Percentiles rank a stretch among this genome's conserved stretches.
These are phyloP conservation scores for Dalechampia spathulata DNA, from an alignment of 441 rosid genomes.

Conservation along the genomic window DNA sequence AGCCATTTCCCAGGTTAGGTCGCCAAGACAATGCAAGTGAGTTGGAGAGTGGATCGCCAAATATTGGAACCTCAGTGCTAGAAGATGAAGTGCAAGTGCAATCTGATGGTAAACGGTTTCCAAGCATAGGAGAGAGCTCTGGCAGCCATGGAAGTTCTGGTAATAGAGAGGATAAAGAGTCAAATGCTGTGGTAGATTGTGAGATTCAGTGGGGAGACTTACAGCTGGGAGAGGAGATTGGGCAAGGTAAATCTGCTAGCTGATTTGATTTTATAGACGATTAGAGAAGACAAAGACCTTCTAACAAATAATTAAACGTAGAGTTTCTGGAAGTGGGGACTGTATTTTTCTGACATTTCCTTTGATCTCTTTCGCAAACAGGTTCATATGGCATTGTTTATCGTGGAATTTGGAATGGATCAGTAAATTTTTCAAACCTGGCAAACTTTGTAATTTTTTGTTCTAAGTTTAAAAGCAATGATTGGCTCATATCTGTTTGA, in stretches of 20 bases:
- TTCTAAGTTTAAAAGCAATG: constrained; percentile 1
- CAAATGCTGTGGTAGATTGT: constrained; percentile 29
- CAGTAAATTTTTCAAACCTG: constrained; percentile 32
- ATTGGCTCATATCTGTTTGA: constrained; percentile 6
- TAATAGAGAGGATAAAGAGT: constrained; percentile 36
- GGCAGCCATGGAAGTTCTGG: constrained; percentile 39
- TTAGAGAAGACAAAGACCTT: background rate
- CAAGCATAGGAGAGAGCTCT: constrained; percentile 30
- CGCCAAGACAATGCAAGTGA: constrained; percentile 24
- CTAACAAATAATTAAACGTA: background rate
- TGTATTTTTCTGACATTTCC: background rate
- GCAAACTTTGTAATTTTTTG: constrained; percentile 4
- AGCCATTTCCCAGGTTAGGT: constrained; percentile 19
- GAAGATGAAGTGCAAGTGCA: constrained; percentile 30
- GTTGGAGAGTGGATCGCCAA: constrained; percentile 3
- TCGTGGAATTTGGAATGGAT: constrained; percentile 84
- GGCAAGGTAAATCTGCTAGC: constrained; percentile 83
- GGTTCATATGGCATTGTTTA: constrained; percentile 73
- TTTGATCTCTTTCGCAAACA: constrained; percentile 23
- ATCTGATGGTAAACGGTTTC: constrained; percentile 23
- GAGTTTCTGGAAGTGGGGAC: background rate
- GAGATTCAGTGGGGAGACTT: constrained; percentile 76
- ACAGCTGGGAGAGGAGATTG: constrained; percentile 62
- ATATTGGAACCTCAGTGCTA: constrained; percentile 21
- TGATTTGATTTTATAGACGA: no score